Percentiles rank a stretch among this genome's conserved stretches.
phyloP scores from a whole-genome alignment of 305 asterid genomes.

The Fraxinus angustifolia region DNA sequence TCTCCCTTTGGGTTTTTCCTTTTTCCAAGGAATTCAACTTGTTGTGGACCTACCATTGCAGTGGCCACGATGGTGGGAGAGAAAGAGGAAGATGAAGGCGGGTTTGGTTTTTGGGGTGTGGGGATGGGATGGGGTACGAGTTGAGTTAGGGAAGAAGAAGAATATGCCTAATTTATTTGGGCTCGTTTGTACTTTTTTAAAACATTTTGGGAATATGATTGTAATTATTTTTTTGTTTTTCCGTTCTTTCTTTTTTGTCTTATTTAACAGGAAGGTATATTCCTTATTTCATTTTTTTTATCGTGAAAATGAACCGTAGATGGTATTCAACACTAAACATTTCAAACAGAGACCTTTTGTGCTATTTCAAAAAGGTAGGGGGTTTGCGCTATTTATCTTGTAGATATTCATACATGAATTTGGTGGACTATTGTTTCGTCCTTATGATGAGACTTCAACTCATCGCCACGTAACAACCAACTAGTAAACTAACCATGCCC shows the following conservation, averaged over 20 bases:
- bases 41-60: too few relatives aligned
- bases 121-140: too few relatives aligned
- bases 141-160: too few relatives aligned
- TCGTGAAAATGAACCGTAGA: background rate
- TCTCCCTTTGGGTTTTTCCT: background rate
- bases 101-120: too few relatives aligned
- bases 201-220: background rate
- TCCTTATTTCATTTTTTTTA: background rate
- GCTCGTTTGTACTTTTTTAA: background rate
- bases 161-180: too few relatives aligned
- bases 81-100: too few relatives aligned
- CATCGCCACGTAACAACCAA: background rate
- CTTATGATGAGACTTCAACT: background rate
- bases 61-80: too few relatives aligned
- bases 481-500: background rate
- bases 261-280: background rate
- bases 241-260: background rate
- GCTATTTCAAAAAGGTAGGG: background rate
- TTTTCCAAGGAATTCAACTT: too few relatives aligned
- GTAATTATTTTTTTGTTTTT: too few relatives aligned
- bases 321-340: background rate
- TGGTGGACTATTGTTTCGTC: background rate
- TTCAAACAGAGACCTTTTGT: background rate
- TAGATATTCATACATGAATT: background rate
- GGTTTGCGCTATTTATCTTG: background rate